phyloP scores from a whole-genome alignment of 192 early-diverging fungal genomes.

The Coemansia aciculifera region DNA sequence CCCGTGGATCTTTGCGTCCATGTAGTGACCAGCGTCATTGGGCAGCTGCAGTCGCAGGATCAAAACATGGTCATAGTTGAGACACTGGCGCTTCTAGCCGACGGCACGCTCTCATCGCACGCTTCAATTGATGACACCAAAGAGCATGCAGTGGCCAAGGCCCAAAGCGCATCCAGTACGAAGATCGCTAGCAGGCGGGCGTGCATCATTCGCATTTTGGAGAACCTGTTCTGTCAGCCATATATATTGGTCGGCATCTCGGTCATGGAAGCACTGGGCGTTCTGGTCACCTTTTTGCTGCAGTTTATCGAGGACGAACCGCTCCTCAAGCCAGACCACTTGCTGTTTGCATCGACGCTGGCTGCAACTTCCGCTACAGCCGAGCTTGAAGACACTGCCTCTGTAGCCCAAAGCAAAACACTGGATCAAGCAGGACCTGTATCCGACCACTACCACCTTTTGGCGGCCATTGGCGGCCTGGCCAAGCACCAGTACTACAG shows the following conservation, averaged over 20 bases:
- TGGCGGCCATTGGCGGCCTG: conserved; percentile 50
- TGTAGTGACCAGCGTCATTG: conserved; percentile 27
- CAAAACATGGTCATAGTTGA: conserved; percentile 57
- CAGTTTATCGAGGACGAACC: conserved; percentile 20
- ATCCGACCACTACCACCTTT: conserved; percentile 40
- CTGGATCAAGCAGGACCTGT: not conserved
- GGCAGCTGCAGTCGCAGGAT: conserved; percentile 44
- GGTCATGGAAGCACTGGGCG: conserved; percentile 54
- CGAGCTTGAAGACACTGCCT: not conserved
- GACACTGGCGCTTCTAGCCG: conserved; percentile 39
- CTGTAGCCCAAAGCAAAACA: not conserved
- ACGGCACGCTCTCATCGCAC: conserved; percentile 27
- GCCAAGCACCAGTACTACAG: conserved; percentile 54
- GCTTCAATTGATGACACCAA: conserved; percentile 13
- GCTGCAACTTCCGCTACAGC: not conserved
- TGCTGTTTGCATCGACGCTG: conserved; percentile 25
- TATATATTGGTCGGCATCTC: conserved; percentile 55
- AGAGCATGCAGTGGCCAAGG: conserved; percentile 3
- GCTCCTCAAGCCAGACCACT: conserved; percentile 14
- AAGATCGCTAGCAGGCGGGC: conserved; percentile 18
- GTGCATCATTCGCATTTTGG: conserved; percentile 45
- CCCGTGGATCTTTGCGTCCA: conserved; percentile 32
- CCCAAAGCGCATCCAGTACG: not conserved
- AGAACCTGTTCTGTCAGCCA: conserved; percentile 47
- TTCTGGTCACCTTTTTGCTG: conserved; percentile 44